Base-by-base conservation (phyloP, 208 protist species). In the Trypanosomatidae sp. region DNA sequence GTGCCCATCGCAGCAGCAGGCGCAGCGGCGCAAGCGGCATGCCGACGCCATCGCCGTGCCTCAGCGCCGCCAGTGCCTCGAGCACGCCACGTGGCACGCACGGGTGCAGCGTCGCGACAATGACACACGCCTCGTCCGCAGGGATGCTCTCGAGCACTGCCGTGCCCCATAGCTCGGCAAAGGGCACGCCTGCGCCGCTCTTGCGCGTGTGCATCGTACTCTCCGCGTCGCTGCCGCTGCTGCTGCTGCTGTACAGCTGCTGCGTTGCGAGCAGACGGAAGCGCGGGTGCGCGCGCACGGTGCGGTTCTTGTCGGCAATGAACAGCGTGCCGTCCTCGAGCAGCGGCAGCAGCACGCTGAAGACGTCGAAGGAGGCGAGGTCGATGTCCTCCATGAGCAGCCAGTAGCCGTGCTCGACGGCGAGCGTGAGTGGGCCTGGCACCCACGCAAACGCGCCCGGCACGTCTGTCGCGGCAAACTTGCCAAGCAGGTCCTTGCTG, bases 381-480 rank as follows among this genome's bases (percentile, higher is more conserved):
- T 99, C 97, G 38, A 99, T 94, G 68, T 99, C 97, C 48, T 99
- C 98, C 58, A 99, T 95, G 7, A 99, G 44, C 43, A 99, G 77
- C 97, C 97, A 99, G 33, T 79, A 72, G 3, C 98, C 98, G 32
- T 97, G 71, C 50, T 70, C 30, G 6, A 98, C 96, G 7, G 97
- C 97, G 18, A 86, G 66, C 23, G 96, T 96, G 35, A 99, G 61
- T 10, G 94, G 92, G 21, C 98, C 97, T n/a, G 90, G 57, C 43
- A 98, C 77, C 94, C 97, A 99, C 26, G 91, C 74, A 62, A 99
- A 99, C 25, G 98, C 69, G 25, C 98, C 98, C 0, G 97, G 96
- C 4, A 74, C 79, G 32, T 99, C 92, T 0, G 93, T 98, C n/a
- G 96, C 98, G 27, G 97, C 87, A 63, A 99, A 99, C 5, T 96